phyloP scores from a whole-genome alignment of 768 basidiomycete genomes.

The Naganishia kalamii region DNA sequence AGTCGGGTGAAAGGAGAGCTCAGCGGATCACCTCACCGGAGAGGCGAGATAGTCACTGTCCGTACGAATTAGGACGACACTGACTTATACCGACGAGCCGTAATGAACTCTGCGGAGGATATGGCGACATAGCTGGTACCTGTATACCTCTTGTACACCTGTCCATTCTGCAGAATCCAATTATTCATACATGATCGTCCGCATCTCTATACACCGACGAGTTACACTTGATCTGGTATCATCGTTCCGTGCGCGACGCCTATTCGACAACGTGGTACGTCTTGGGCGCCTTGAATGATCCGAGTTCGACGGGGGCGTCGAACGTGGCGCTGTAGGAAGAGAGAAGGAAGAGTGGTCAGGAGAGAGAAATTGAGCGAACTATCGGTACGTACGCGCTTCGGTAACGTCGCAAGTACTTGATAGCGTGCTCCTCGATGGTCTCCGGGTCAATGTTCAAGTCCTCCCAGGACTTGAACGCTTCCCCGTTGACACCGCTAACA shows the following conservation, averaged over 20 bases:
- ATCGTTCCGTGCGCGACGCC: background rate
- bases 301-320: slow-evolving; percentile 45
- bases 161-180: no score
- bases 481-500: slow-evolving; percentile 47
- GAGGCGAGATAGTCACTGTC: no score
- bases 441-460: slow-evolving; percentile 72
- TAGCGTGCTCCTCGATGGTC: slow-evolving; percentile 78
- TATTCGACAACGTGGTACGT: slow-evolving; percentile 44
- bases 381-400: slow-evolving; percentile 67
- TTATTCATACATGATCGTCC: background rate
- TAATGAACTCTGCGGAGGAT: no score
- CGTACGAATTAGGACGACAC: no score
- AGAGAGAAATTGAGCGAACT: slow-evolving; percentile 14
- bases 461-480: slow-evolving; percentile 66
- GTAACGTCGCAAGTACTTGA: slow-evolving; percentile 82
- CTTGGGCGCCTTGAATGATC: slow-evolving; percentile 43
- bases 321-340: slow-evolving; percentile 35
- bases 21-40: no score
- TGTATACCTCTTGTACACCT: no score
- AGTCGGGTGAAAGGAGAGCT: no score
- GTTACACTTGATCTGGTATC: background rate
- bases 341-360: background rate
- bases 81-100: no score
- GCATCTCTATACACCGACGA: background rate
- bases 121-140: no score